Evolutionary conservation across 495 filamentous ascomycete genomes (phyloP).

Genomic region (Penicillium canescens): DNA sequence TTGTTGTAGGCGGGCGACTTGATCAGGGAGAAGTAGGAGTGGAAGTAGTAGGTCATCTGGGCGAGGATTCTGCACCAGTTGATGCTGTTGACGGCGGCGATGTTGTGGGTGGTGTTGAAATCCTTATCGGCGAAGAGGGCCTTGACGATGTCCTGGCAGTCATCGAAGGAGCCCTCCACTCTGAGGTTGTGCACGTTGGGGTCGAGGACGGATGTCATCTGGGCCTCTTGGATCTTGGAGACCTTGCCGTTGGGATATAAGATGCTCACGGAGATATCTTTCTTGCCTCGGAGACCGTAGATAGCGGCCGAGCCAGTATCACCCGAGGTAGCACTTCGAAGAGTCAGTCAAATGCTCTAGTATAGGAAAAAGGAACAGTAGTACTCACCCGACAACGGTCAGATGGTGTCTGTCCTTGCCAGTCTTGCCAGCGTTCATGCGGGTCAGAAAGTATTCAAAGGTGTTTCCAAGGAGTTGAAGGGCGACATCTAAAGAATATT

Average conservation of each 20-base stretch:
- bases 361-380: neutral
- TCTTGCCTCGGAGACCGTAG: constrained; percentile 95
- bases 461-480: constrained; percentile 91
- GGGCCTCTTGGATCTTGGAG: constrained; percentile 84
- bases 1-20: constrained; percentile 49
- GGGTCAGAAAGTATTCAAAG: constrained; percentile 91
- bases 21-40: constrained; percentile 80
- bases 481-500: constrained; percentile 52
- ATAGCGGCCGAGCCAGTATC: constrained; percentile 96
- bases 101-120: constrained; percentile 62
- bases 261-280: constrained; percentile 91
- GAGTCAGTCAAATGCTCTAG: constrained; percentile 53
- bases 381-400: constrained; percentile 64
- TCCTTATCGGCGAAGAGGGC: constrained; percentile 76
- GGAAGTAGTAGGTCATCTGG: constrained; percentile 87
- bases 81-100: constrained; percentile 48
- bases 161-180: constrained; percentile 87
- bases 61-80: constrained; percentile 90
- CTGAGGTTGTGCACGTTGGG: constrained; percentile 84
- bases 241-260: constrained; percentile 82
- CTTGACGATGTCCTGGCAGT: constrained; percentile 97
- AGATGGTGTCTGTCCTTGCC: constrained; percentile 76
- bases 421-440: constrained; percentile 75
- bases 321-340: constrained; percentile 89
- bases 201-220: constrained; percentile 92